Conservation (phyloP, 1,284 basidiomycete species). For the Cystobasidium pallidum region DNA sequence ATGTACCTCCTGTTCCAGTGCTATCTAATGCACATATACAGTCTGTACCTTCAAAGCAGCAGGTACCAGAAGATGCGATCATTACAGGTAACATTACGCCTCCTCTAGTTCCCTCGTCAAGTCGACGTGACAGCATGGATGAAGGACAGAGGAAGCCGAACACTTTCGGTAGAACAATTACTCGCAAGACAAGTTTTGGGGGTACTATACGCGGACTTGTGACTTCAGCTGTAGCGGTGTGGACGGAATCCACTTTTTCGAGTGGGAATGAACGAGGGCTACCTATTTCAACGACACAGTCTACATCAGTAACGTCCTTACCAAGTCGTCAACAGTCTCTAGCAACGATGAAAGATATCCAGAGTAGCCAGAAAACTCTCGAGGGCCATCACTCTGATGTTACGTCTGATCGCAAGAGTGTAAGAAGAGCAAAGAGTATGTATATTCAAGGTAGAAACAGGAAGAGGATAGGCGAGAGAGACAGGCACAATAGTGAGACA, state of each 20-base stretch:
- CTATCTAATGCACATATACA: neutral
- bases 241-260: constrained; percentile 27
- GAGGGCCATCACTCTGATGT: neutral
- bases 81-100: neutral
- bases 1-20: constrained; percentile 16
- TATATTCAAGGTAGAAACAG: neutral
- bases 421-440: constrained; percentile 24
- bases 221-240: constrained; percentile 20
- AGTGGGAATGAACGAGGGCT: neutral
- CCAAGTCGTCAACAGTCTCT: neutral
- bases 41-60: neutral
- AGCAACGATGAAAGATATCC: neutral
- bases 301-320: constrained; percentile 8
- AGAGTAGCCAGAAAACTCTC: neutral
- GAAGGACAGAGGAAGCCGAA: neutral
- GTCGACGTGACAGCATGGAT: neutral
- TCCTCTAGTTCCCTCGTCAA: neutral
- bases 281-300: neutral
- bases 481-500: neutral
- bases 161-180: neutral
- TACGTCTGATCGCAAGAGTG: neutral
- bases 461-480: too few relatives aligned
- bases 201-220: constrained; percentile 28
- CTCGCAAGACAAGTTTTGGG: constrained; percentile 5
- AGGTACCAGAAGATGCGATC: too few relatives aligned